Base-by-base conservation (phyloP, 2,329 filamentous ascomycete species). In the Paecilomyces dactylethromorphus region DNA sequence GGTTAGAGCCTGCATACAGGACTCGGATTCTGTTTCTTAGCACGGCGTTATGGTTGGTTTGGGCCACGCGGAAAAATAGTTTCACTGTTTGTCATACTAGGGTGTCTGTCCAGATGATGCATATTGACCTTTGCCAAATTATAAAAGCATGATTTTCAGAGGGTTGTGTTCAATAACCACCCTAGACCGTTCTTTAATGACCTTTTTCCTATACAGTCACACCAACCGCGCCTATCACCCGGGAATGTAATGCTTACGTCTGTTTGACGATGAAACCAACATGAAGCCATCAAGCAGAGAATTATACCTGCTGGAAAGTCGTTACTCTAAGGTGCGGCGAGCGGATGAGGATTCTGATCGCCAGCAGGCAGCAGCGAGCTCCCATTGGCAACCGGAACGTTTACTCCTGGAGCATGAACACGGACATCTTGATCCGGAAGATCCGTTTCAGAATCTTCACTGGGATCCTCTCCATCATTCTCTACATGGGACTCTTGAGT, bases 21-120 rank as follows among this genome's bases (percentile, higher is more conserved):
- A 64, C 62, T 58, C 64, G 64, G 64, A 59, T 63, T 62, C 62
- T 62, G 63, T 63, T 64, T 69, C 66, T 64, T 62, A 61, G 60
- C 63, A 59, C 65, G 29, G 55, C 39, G 50, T 52, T 52, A 52
- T 52, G 50, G 50, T 52, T 52, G 21, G 50, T 24, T 52, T 52
- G 50, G 50, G 50, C 21, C 50, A 15, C 11, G 11, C 26, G 22
- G 50, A 29, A 24, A 52, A 24, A 52, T 52, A 52, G 39, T 52
- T 24, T 52, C 21, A 52, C 50, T 52, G 21, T 52, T 29, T 52
- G 50, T 26, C 50, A 52, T 29, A 24, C 50, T 52, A 52, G 50
- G 50, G 50, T 52, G 29, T 26, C 50, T 52, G 22, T 29, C 22
- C 21, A 52, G 26, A 52, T 29, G 50, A 52, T 52, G 50, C 50